These are phyloP conservation scores for Moricandia arvensis DNA, from an alignment of 345 rosid genomes.

Conservation along the genomic window DNA sequence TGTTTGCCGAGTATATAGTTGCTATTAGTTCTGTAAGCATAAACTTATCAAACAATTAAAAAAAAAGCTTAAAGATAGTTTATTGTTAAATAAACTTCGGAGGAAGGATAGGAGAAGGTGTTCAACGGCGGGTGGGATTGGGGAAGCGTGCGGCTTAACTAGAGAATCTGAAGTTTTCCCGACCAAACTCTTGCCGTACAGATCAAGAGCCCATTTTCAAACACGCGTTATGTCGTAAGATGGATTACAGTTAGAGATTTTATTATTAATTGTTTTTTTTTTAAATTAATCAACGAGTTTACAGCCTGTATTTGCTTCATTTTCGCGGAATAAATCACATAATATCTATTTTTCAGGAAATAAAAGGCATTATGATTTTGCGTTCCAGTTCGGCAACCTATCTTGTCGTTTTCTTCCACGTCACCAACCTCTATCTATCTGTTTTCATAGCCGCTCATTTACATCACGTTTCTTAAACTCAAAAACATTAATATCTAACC, in stretches of 20 bases:
- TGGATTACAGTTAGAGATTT: conserved; percentile 21
- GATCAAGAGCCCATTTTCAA: background rate
- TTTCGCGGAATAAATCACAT: background rate
- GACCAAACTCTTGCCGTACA: conserved; percentile 32
- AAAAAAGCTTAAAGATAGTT: background rate
- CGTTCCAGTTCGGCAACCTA: conserved; percentile 38
- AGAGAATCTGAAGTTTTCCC: conserved; percentile 7
- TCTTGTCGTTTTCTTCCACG: conserved; percentile 37
- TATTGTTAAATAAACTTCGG: background rate
- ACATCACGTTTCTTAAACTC: conserved; percentile 26
- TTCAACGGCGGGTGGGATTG: conserved; percentile 15
- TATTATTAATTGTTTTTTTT: background rate
- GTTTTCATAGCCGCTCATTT: conserved; percentile 19
- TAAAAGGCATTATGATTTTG: conserved; percentile 27
- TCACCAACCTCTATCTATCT: conserved; percentile 3
- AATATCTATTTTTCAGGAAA: conserved; percentile 11
- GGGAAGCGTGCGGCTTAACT: conserved; percentile 21
- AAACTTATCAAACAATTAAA: background rate
- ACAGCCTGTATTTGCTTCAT: conserved; percentile 20
- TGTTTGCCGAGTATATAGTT: background rate
- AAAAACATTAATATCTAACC: conserved; percentile 19
- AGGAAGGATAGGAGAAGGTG: conserved; percentile 32
- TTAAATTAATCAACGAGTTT: background rate
- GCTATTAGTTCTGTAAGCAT: background rate
- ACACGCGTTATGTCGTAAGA: background rate